Evolutionary conservation across 768 basidiomycete species (phyloP).

Genomic region (Russula virescens): DNA sequence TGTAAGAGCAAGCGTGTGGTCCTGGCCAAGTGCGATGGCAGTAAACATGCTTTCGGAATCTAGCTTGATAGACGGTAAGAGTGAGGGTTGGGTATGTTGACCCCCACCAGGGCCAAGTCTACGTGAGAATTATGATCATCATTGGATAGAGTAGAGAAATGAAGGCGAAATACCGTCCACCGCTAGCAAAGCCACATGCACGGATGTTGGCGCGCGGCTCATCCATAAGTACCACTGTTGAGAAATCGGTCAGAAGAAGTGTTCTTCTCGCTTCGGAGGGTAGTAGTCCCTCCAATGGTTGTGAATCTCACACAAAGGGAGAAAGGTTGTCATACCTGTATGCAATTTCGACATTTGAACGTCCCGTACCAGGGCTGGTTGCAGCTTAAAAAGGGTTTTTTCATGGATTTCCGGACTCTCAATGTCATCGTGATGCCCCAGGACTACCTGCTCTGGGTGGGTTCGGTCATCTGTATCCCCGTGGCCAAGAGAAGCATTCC

Average conservation of each 20-base stretch:
- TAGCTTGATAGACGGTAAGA: slow-evolving; percentile 56
- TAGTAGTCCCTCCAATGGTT: not conserved
- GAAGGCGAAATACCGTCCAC: slow-evolving; percentile 58
- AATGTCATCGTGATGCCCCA: slow-evolving; percentile 29
- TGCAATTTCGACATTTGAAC: slow-evolving; percentile 85
- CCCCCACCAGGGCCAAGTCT: slow-evolving; percentile 58
- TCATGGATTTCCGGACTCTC: slow-evolving; percentile 22
- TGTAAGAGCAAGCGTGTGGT: slow-evolving; percentile 88
- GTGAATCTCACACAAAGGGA: not conserved
- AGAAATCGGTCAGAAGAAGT: not conserved
- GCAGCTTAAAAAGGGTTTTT: slow-evolving; percentile 46
- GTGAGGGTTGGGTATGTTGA: slow-evolving; percentile 72
- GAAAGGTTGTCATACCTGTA: slow-evolving; percentile 47
- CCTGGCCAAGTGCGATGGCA: slow-evolving; percentile 82
- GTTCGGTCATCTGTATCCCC: slow-evolving; percentile 73
- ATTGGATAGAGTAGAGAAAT: not conserved
- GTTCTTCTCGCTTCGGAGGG: not conserved
- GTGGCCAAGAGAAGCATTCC: slow-evolving; percentile 85
- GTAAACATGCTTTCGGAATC: slow-evolving; percentile 43
- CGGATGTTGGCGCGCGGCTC: slow-evolving; percentile 70
- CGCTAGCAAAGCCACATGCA: slow-evolving; percentile 85
- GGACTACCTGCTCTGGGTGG: slow-evolving; percentile 69
- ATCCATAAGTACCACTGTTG: slow-evolving; percentile 56
- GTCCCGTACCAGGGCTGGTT: slow-evolving; percentile 54
- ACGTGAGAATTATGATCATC: not conserved